Percentiles rank a stretch among this genome's conserved stretches.
These are phyloP conservation scores for Ophiostoma ips DNA, from an alignment of 2,329 filamentous ascomycete genomes.

Conservation along the genomic window DNA sequence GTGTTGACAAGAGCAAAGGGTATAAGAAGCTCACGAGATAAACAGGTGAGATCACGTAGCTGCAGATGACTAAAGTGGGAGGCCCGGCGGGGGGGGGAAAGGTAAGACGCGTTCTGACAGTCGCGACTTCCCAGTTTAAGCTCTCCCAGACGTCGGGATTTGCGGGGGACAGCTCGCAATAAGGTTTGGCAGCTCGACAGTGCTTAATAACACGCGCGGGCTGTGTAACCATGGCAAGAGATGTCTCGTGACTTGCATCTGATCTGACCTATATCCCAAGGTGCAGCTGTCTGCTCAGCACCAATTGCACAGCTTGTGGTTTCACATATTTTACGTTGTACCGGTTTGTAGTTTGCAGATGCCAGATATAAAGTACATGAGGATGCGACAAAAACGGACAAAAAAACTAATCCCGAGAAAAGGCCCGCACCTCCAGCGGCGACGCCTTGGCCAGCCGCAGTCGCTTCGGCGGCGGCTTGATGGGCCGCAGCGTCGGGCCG, in stretches of 20 bases:
- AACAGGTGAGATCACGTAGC: not conserved
- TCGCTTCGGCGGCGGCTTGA: not conserved
- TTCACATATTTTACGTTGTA: no score
- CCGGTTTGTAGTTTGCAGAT: not conserved
- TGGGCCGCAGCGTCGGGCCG: not conserved
- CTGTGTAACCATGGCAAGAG: no score
- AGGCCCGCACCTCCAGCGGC: not conserved
- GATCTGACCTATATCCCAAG: no score
- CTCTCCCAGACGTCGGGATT: no score
- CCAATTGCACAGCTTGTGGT: no score
- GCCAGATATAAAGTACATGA: not conserved
- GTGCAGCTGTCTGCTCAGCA: no score
- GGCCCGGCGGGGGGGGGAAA: not conserved
- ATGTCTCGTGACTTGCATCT: no score
- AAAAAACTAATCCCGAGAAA: not conserved
- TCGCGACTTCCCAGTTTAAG: no score
- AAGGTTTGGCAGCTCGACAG: no score
- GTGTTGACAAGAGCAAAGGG: not conserved
- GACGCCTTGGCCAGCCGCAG: not conserved
- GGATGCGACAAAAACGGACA: not conserved
- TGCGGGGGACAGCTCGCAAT: no score
- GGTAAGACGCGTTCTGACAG: no score
- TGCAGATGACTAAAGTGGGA: conserved; percentile 2
- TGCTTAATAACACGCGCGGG: no score
- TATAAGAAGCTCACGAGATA: not conserved